Evolutionary conservation across 371 early-diverging fungal genomes (phyloP).

Genomic region (Mortierella sp.): DNA sequence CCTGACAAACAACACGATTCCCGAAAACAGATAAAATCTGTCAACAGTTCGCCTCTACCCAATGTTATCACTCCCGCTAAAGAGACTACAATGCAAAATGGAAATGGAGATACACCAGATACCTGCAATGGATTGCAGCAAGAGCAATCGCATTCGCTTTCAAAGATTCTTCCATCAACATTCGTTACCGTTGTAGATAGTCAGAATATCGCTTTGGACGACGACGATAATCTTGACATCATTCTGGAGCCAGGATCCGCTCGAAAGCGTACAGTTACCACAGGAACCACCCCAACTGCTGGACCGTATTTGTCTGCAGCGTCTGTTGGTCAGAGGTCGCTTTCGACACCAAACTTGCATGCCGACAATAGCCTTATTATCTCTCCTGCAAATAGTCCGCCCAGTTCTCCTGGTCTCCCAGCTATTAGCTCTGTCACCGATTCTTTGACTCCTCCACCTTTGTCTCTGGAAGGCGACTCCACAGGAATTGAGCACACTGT

Average conservation of each 20-base stretch:
- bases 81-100: not conserved
- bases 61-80: not conserved
- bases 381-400: conserved; percentile 52
- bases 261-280: conserved; percentile 29
- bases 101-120: too few species aligned
- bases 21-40: not conserved
- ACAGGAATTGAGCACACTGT: not conserved
- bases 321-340: conserved; percentile 38
- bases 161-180: conserved; percentile 26
- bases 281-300: conserved; percentile 15
- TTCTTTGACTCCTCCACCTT: conserved; percentile 3
- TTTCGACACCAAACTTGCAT: conserved; percentile 55
- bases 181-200: conserved; percentile 34
- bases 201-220: conserved; percentile 15
- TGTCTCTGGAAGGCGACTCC: conserved; percentile 20
- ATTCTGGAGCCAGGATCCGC: not conserved
- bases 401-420: conserved; percentile 39
- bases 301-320: conserved; percentile 38
- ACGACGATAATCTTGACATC: conserved; percentile 16
- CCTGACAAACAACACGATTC: not conserved
- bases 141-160: not conserved
- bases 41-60: not conserved
- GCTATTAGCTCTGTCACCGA: conserved; percentile 29
- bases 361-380: conserved; percentile 36
- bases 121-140: too few species aligned